Evolutionary conservation across 345 rosid species (phyloP).

Genomic region (Lumnitzera littorea): DNA sequence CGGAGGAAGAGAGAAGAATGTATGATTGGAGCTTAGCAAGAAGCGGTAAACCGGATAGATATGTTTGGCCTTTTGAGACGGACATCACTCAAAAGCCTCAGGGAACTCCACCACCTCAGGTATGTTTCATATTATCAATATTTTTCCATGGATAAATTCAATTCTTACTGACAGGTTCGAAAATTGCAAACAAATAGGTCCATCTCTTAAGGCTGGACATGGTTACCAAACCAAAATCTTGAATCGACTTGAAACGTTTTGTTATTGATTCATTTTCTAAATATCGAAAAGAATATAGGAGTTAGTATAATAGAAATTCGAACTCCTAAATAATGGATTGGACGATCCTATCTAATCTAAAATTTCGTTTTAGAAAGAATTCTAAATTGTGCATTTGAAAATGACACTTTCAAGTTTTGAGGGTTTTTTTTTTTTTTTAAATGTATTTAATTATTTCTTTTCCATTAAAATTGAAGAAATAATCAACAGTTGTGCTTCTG

Average conservation of each 20-base stretch:
- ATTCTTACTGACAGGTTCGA: background rate
- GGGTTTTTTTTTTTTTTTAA: no score
- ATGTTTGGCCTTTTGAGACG: constrained; percentile 72
- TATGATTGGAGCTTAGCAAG: constrained; percentile 94
- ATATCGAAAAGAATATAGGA: no score
- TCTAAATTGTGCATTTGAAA: no score
- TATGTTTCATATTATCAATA: background rate
- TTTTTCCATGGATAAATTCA: background rate
- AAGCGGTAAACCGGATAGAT: constrained; percentile 42
- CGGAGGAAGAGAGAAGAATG: constrained; percentile 68
- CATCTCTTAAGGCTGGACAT: background rate
- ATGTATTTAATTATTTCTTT: background rate
- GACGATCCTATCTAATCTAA: no score
- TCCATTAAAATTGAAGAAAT: background rate
- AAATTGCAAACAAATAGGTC: background rate
- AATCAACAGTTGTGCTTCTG: no score
- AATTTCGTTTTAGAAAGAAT: no score
- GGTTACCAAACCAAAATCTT: no score
- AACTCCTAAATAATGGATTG: no score
- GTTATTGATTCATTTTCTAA: background rate
- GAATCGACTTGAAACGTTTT: no score
- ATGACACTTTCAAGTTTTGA: no score
- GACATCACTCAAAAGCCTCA: constrained; percentile 38
- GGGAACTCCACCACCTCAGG: constrained; percentile 58
- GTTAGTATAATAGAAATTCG: no score